Conservation (phyloP, 75 land plant genomes). For the Pseudotsuga menziesii region DNA sequence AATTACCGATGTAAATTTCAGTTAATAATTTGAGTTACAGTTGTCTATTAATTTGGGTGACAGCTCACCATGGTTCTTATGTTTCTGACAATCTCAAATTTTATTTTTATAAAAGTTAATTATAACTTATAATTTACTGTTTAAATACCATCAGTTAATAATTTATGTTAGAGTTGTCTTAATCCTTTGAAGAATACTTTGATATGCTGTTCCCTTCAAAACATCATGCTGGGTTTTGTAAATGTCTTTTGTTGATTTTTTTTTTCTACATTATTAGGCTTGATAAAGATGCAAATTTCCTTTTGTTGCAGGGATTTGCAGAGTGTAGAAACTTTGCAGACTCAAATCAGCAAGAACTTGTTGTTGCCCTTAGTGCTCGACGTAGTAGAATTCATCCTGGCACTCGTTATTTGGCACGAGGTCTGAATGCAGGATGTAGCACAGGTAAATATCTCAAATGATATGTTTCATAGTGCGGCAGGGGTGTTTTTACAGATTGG, state of each 20-base stretch:
- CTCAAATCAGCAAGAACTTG: slow-evolving; percentile 56
- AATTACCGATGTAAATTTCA: neutral
- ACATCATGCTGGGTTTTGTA: neutral
- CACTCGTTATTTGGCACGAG: slow-evolving; percentile 96
- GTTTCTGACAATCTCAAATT: neutral
- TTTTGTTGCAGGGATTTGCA: slow-evolving; percentile 80
- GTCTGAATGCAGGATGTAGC: slow-evolving; percentile 85
- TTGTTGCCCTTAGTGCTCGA: slow-evolving; percentile 80
- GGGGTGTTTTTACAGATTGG: neutral
- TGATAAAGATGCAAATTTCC: slow-evolving; percentile 1
- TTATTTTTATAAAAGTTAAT: neutral
- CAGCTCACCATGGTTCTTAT: neutral
- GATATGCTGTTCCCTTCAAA: too few relatives aligned
- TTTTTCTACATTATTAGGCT: neutral
- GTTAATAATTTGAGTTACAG: neutral
- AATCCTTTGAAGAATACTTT: neutral
- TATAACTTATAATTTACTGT: neutral
- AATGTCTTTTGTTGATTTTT: slow-evolving; percentile 4
- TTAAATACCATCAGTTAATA: neutral
- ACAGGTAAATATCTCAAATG: slow-evolving; percentile 55
- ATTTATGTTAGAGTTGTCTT: neutral
- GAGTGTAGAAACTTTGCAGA: slow-evolving; percentile 74
- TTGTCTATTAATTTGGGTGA: neutral
- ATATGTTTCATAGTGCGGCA: neutral
- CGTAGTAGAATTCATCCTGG: slow-evolving; percentile 99